Percentiles rank a stretch among this genome's conserved stretches.
These are phyloP conservation scores for Brassica cretica DNA, from an alignment of 345 rosid species.

Conservation along the genomic window DNA sequence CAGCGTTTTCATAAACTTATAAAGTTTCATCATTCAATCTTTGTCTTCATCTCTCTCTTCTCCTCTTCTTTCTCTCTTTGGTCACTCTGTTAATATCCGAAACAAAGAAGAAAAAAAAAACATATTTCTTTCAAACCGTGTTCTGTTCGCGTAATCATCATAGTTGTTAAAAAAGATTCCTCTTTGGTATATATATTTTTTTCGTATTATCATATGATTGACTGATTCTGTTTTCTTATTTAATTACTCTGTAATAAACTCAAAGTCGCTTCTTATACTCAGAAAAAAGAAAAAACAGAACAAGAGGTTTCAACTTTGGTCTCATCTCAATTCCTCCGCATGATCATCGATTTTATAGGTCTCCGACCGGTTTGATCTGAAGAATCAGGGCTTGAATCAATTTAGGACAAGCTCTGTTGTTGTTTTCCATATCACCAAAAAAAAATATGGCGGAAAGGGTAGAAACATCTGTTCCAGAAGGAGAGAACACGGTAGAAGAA, in stretches of 20 bases:
- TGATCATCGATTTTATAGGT: background rate
- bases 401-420: background rate
- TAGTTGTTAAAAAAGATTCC: conserved; percentile 20
- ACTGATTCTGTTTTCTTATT: conserved; percentile 17
- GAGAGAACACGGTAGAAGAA: conserved; percentile 51
- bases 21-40: conserved; percentile 6
- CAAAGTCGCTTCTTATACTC: background rate
- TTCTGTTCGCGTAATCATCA: conserved; percentile 27
- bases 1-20: conserved; percentile 24
- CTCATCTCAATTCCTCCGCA: conserved; percentile 4
- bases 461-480: conserved; percentile 49
- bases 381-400: background rate
- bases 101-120: background rate
- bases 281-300: background rate
- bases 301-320: conserved; percentile 6
- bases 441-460: conserved; percentile 58
- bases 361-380: background rate
- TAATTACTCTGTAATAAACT: conserved; percentile 20
- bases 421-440: conserved; percentile 10
- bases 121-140: conserved; percentile 8
- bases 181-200: background rate
- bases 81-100: conserved; percentile 16
- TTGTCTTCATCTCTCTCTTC: background rate
- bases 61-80: background rate
- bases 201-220: conserved; percentile 18